A percentile compares a stretch with the other conserved stretches of the same genome.
Evolutionary conservation across 345 rosid species (phyloP).

Genomic region (Aethionema arabicum): DNA sequence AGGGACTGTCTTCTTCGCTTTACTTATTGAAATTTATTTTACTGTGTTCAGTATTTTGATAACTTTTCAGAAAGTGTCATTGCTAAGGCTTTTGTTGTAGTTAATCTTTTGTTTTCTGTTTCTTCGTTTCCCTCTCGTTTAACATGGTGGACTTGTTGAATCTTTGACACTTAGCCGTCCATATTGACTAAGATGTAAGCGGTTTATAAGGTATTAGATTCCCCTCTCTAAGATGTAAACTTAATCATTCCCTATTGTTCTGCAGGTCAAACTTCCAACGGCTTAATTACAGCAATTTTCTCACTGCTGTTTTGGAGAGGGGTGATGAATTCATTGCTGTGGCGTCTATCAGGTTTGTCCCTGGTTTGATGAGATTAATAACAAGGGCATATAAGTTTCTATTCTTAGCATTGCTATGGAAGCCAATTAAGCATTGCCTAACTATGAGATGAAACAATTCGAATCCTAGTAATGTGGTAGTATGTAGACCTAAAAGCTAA

Average conservation of each 20-base stretch:
- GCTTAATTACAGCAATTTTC: conserved; percentile 68
- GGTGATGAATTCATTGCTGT: conserved; percentile 82
- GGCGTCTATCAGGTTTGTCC: conserved; percentile 81
- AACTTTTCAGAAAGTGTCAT: neutral
- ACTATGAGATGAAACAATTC: neutral
- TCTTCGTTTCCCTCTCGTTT: neutral
- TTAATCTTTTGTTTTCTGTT: neutral
- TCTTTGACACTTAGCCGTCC: neutral
- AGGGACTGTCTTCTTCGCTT: neutral
- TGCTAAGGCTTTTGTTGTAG: conserved; percentile 4
- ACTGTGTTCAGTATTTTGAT: neutral
- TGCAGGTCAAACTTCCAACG: conserved; percentile 87
- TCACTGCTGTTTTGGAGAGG: conserved; percentile 74
- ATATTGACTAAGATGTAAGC: conserved; percentile 4
- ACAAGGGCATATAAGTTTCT: conserved; percentile 6
- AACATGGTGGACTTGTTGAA: conserved; percentile 12
- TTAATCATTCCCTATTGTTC: conserved; percentile 23
- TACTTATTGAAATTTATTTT: neutral
- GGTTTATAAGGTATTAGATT: neutral
- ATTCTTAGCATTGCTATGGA: neutral
- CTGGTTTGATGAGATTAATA: conserved; percentile 12
- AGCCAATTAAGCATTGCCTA: conserved; percentile 2
- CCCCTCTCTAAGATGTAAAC: neutral
- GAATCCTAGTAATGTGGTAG: neutral
- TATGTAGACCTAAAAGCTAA: neutral